Percentiles rank a stretch among this genome's conserved stretches.
phyloP scores from a whole-genome alignment of 164 flowering plant genomes.

The Piper longum region DNA sequence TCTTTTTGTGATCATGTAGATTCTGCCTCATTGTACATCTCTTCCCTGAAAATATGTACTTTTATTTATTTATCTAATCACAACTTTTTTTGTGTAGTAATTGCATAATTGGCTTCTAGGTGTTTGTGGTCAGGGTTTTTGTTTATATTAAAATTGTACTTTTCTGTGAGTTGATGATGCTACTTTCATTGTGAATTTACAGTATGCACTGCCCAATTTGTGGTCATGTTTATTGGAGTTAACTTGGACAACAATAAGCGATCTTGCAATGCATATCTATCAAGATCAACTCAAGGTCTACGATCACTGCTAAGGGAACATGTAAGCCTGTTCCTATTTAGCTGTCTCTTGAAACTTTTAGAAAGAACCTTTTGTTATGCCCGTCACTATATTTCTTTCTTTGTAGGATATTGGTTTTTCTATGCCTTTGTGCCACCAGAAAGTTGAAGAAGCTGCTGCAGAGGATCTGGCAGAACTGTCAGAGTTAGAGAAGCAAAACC shows the following conservation, averaged over 20 bases:
- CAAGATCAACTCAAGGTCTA: constrained; percentile 78
- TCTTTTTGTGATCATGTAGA: no score
- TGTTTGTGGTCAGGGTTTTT: no score
- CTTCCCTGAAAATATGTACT: no score
- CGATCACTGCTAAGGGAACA: constrained; percentile 69
- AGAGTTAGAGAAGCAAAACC: constrained; percentile 72
- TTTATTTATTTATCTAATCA: no score
- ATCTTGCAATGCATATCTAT: constrained; percentile 60
- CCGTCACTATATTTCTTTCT: neutral
- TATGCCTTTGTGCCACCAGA: constrained; percentile 76
- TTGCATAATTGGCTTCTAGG: no score
- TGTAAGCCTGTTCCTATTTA: constrained; percentile 30
- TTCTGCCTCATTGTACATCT: no score
- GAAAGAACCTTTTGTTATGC: neutral
- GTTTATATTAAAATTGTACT: neutral
- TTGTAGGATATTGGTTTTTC: constrained; percentile 62
- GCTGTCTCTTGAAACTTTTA: neutral
- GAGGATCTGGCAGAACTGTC: constrained; percentile 92
- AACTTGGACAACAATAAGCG: constrained; percentile 24
- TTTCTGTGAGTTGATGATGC: neutral
- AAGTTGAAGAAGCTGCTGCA: constrained; percentile 55
- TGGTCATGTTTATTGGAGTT: constrained; percentile 61
- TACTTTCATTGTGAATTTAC: constrained; percentile 8
- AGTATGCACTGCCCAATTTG: constrained; percentile 82
- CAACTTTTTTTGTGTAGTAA: no score